A percentile compares a stretch with the other conserved stretches of the same genome.
These are phyloP conservation scores for Cryptococcus amylolentus DNA, from an alignment of 1,284 basidiomycete genomes.

Conservation along the genomic window DNA sequence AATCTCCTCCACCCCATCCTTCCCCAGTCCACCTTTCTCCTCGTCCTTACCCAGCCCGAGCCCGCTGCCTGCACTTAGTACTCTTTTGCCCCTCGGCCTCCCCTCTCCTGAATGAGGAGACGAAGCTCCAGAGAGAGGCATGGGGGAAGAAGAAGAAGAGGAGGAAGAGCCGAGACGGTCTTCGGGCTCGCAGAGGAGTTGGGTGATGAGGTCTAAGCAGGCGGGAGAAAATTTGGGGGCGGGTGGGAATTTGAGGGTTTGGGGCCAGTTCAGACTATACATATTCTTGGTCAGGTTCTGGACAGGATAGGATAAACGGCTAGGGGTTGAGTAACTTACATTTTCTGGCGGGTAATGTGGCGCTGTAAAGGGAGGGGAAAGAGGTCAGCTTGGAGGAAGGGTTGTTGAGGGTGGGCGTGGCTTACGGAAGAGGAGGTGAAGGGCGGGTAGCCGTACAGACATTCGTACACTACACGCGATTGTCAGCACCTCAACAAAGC, in stretches of 20 bases:
- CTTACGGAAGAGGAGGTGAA: constrained; percentile 85
- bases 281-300: constrained; percentile 8
- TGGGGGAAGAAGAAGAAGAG: constrained; percentile 52
- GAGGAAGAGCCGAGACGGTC: constrained; percentile 78
- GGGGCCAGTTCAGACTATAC: constrained; percentile 73
- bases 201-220: constrained; percentile 79
- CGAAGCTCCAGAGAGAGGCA: too few species aligned
- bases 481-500: neutral
- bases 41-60: constrained; percentile 5
- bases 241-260: constrained; percentile 79
- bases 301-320: neutral
- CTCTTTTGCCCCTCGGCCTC: too few species aligned
- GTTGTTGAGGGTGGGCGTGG: constrained; percentile 10
- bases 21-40: constrained; percentile 26
- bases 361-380: constrained; percentile 53
- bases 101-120: too few species aligned
- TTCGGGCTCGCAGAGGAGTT: constrained; percentile 87
- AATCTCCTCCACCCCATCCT: constrained; percentile 80
- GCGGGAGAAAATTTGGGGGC: constrained; percentile 78
- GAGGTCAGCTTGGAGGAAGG: constrained; percentile 3
- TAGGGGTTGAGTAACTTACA: constrained; percentile 43
- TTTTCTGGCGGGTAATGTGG: constrained; percentile 84
- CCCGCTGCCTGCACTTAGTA: constrained; percentile 13
- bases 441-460: constrained; percentile 86
- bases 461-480: constrained; percentile 55